Percentiles rank a stretch among this genome's conserved stretches.
These are phyloP conservation scores for Niebla homalea DNA, from an alignment of 495 filamentous ascomycete species.

Conservation along the genomic window DNA sequence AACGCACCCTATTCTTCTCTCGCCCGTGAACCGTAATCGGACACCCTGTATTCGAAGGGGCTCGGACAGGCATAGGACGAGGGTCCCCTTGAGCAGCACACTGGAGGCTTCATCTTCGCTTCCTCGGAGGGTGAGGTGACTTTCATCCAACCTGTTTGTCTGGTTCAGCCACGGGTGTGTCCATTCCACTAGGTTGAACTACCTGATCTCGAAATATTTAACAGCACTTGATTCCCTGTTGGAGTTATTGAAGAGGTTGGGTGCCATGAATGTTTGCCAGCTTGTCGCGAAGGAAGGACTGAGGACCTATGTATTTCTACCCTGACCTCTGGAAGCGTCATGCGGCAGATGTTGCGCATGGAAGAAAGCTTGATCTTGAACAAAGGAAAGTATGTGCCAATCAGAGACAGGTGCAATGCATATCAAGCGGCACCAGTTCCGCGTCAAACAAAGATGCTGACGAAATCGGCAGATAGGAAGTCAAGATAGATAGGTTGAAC, in stretches of 20 bases:
- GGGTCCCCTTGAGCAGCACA: constrained; percentile 56
- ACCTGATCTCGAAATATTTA: constrained; percentile 46
- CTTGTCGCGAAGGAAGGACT: not conserved
- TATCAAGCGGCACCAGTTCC: not conserved
- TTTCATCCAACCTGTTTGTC: constrained; percentile 54
- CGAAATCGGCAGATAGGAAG: too few relatives aligned
- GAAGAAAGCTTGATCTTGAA: too few relatives aligned
- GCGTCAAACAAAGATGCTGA: not conserved
- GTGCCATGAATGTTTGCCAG: constrained; percentile 24
- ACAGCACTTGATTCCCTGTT: constrained; percentile 33
- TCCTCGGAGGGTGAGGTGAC: constrained; percentile 69
- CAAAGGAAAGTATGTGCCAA: too few relatives aligned
- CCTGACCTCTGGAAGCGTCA: too few relatives aligned
- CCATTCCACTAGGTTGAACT: constrained; percentile 9
- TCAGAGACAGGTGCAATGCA: too few relatives aligned
- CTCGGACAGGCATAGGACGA: constrained; percentile 62
- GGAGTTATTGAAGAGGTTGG: constrained; percentile 36
- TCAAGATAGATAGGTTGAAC: too few relatives aligned
- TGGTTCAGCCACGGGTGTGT: too few relatives aligned
- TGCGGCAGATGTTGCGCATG: too few relatives aligned
- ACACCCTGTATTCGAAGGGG: constrained; percentile 59
- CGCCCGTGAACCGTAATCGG: constrained; percentile 56
- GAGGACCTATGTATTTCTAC: not conserved
- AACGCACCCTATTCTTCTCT: constrained; percentile 50
- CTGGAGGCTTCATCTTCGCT: constrained; percentile 61